Evolutionary conservation across 2,329 filamentous ascomycete species (phyloP).

Genomic region (Metarhizium humberi): DNA sequence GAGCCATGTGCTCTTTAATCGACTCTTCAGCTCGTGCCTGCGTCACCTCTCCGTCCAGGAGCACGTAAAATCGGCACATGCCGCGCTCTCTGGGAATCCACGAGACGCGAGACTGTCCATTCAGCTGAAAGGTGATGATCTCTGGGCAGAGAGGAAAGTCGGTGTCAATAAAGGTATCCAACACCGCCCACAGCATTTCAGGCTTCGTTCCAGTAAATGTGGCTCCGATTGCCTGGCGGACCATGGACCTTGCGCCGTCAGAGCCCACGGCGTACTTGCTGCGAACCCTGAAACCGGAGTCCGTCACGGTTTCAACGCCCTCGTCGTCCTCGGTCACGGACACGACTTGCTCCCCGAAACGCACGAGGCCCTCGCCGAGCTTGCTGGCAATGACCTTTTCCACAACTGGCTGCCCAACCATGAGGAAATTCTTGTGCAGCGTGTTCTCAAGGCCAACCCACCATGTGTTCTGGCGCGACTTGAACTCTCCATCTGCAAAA

Average conservation of each 20-base stretch:
- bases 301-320: conserved; percentile 27
- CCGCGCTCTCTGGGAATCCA: conserved; percentile 39
- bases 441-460: conserved; percentile 36
- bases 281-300: conserved; percentile 20
- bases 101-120: conserved; percentile 34
- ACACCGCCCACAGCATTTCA: conserved; percentile 39
- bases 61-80: conserved; percentile 36
- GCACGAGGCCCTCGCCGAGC: conserved; percentile 20
- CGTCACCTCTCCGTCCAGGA: conserved; percentile 35
- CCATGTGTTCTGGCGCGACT: conserved; percentile 37
- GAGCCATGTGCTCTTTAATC: conserved; percentile 33
- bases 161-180: conserved; percentile 39
- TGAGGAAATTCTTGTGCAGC: conserved; percentile 37
- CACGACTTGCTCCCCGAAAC: conserved; percentile 28
- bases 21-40: conserved; percentile 29
- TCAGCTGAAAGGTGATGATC: conserved; percentile 37
- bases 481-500: conserved; percentile 35
- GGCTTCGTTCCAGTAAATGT: conserved; percentile 36
- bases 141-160: conserved; percentile 35
- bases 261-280: conserved; percentile 39
- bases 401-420: conserved; percentile 39
- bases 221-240: conserved; percentile 31
- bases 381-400: conserved; percentile 28
- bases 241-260: conserved; percentile 40
- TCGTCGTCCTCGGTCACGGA: conserved; percentile 49